Evolutionary conservation across 805 yeast species (phyloP).

Genomic region (Saccharomycopsis fodiens): DNA sequence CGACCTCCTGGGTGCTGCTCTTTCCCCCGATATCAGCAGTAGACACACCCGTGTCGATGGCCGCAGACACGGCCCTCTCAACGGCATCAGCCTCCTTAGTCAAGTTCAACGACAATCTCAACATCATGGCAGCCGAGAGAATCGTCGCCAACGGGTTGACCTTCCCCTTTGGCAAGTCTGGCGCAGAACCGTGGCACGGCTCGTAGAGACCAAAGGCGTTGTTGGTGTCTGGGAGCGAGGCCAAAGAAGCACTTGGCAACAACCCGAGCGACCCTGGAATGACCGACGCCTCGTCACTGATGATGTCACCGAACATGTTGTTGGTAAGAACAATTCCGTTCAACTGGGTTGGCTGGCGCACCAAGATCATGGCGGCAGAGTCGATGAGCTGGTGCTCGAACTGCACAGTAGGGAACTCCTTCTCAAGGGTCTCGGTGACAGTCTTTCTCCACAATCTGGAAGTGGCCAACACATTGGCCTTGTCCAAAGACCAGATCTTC

Average conservation of each 20-base stretch:
- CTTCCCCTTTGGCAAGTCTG: slow-evolving; percentile 79
- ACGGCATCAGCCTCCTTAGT: slow-evolving; percentile 80
- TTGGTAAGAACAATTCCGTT: slow-evolving; percentile 90
- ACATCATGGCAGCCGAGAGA: slow-evolving; percentile 95
- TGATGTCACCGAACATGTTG: slow-evolving; percentile 98
- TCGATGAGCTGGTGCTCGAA: slow-evolving; percentile 94
- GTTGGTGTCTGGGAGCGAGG: slow-evolving; percentile 94
- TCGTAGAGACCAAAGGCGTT: slow-evolving; percentile 93
- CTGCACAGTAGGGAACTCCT: slow-evolving; percentile 84
- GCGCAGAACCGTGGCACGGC: slow-evolving; percentile 99
- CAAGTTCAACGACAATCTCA: slow-evolving; percentile 79
- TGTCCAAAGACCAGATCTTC: slow-evolving; percentile 94
- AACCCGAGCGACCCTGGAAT: slow-evolving; percentile 97
- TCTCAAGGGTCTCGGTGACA: slow-evolving; percentile 68
- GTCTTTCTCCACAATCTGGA: slow-evolving; percentile 95
- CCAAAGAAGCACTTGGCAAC: slow-evolving; percentile 91
- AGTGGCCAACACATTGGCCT: slow-evolving; percentile 95
- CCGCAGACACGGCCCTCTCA: slow-evolving; percentile 80
- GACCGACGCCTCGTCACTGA: slow-evolving; percentile 95
- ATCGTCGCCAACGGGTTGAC: slow-evolving; percentile 96
- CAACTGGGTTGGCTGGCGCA: slow-evolving; percentile 82
- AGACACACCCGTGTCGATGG: slow-evolving; percentile 75
- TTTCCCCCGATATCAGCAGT: slow-evolving; percentile 89
- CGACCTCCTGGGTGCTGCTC: slow-evolving; percentile 82
- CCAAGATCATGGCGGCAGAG: slow-evolving; percentile 97